Evolutionary conservation across 1,139 yeast genomes (phyloP), one percentile per base, ranked within the genome.

Genomic region (Pichia terricola): DNA sequence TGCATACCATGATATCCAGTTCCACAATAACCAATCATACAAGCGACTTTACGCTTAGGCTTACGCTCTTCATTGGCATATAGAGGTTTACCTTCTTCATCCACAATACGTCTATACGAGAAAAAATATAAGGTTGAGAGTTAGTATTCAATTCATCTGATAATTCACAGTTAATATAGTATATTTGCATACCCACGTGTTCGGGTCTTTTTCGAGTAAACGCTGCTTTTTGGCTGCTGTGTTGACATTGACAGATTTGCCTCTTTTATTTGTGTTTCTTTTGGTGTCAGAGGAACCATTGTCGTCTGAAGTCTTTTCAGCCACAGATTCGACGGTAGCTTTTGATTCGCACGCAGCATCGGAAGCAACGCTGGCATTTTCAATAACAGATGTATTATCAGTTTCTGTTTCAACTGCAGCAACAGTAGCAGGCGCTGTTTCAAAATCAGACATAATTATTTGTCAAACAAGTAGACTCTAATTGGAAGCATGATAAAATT

Each of bases 1-100:
- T 91, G 99, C 95, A 91, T 87, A 10, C 99, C 99, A 63, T 87
- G 94, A 64, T 89, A 91, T 0, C 98, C 98, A 0, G 97, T 82
- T 40, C 99, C 99, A 63, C 97, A 91, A 66, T 91, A 91, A 2
- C 99, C 98, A 54, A 91, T 72, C 80, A 88, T 73, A 52, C 86
- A 82, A 0, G 96, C 97, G 26, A 88, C 96, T 63, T 91, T 91
- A 49, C 75, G 72, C 67, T 83, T 83, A n/a, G 94, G 94, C 53
- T 70, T 71, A 54, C 91, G 68, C 32, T 67, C 64, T 56, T 80
- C 87, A n/a, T 74, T 68, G 39, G 65, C 48, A 39, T 40, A 58
- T 25, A 78, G 61, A 9, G 81, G 79, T 34, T 75, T 70, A 8
- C 89, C 89, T 37, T 77, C 63, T 30, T 69, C 82, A 60, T 81